Evolutionary conservation across 139 green algal species (phyloP), one percentile per base, ranked within the genome.

Genomic region (Zygnema circumcarinatum): DNA sequence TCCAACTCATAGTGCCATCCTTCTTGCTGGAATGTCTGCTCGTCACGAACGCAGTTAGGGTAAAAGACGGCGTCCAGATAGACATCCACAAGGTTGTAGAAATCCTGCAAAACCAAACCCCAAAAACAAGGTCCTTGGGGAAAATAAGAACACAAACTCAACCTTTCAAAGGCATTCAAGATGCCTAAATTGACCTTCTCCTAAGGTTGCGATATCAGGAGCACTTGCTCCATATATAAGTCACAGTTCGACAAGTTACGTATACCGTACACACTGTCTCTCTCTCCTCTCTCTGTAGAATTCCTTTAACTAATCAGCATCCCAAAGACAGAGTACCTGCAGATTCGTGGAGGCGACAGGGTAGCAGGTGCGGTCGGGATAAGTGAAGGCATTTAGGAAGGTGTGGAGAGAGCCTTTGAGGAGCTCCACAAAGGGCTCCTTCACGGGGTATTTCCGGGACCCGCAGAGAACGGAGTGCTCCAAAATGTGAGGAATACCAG

Each of bases 361-460:
- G 94, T 99, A 99, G 94, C 96, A 98, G n/a, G 97, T 99, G 56
- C 97, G 93, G 94, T 99, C 97, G n/a, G 97, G 97, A 92, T 98
- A 99, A 38, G 97, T 99, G 93, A 99, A 98, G 38, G 97, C 97
- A 89, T 99, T 99, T 73, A 99, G 92, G 92, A 99, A 99, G 62
- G 97, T 99, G 92, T 99, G 97, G 22, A 99, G 92, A 62, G 91
- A 96, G 40, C 95, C 95, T 94, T 99, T 99, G 92, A 98, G 96
- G 84, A 99, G 93, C 94, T 99, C 96, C 67, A 98, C 96, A 91
- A 99, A 99, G 16, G 96, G 96, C 94, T 99, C 96, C 93, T 96
- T 96, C 68, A 96, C 94, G 36, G 93, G 93, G 82, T 96, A 97
- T 92, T 98, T 98, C 41, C 94, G 90, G 82, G 87, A 95, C 74